Base-by-base conservation (phyloP, 495 filamentous ascomycete genomes). In the Penicillium daleae region DNA sequence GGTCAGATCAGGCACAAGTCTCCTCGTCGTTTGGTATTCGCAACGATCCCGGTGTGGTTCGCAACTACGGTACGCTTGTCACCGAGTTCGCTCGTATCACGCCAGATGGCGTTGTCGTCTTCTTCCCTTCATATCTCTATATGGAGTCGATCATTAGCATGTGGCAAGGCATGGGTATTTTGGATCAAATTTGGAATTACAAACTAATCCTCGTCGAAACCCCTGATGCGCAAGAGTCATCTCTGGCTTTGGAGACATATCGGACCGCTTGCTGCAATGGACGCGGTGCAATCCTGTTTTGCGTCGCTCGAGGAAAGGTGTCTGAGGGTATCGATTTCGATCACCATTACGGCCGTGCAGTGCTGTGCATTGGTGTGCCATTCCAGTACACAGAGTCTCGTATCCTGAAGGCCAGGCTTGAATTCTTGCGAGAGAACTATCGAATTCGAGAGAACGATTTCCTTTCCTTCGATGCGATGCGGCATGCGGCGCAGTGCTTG, bases 341-440 rank as follows among this genome's bases (percentile, higher is more conserved):
- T 72, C 95, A 99, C 68, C 93, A 99, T 65, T 99, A 97, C 75
- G 96, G 96, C 17, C 91, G 96, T 61, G 95, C 94, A 1, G 96
- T 99, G 80, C 71, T 99, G 12, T 97, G 92, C 75, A 97, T 99
- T 60, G 95, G 96, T 65, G 93, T 97, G 4, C 96, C 96, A 0
- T 99, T 97, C 80, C 96, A 99, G 74, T 99, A 99, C 78, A 99
- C 96, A 13, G 94, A 98, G 71, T 97, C 94, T 2, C 88, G 95
- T 32, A 98, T 99, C 62, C 83, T 99, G 33, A 98, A 97, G 78
- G 96, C 96, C 2, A 87, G 96, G 7, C 87, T 99, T 21, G 92
- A 98, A 72, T 99, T 99, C 74, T 80, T 99, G 10, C 86, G 96
- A 44, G 96, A 99, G 74, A 97, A 90, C 17, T 99, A 97, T 79